Percentiles rank a stretch among this genome's conserved stretches.
These are phyloP conservation scores for Puccinellia tenuiflora DNA, from an alignment of 176 grass and related monocot species.

Conservation along the genomic window DNA sequence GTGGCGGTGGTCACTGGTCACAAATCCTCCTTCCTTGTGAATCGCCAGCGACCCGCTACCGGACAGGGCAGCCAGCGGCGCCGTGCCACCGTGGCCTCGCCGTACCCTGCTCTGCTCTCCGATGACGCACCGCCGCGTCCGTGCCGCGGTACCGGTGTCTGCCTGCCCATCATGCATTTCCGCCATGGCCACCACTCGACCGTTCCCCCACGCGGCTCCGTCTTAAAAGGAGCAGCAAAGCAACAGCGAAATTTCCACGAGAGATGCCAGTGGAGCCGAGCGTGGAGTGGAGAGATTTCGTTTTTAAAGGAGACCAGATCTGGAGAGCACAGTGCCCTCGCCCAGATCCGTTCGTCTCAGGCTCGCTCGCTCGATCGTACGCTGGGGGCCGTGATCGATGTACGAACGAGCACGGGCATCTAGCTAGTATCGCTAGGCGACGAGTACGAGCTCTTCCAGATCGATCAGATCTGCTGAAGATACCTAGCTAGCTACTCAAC, in stretches of 20 bases:
- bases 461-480: background rate
- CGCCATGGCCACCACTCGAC: background rate
- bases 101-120: background rate
- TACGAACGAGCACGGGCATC: background rate
- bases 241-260: background rate
- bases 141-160: background rate
- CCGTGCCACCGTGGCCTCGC: background rate
- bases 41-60: background rate
- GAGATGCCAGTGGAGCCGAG: background rate
- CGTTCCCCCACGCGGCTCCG: background rate
- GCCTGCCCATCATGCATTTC: background rate
- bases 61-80: background rate
- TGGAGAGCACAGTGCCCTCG: background rate
- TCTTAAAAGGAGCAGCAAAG: background rate
- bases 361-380: background rate
- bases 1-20: no score
- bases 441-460: background rate
- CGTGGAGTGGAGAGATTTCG: background rate
- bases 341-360: background rate
- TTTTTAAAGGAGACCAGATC: conserved; percentile 3
- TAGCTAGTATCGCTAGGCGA: no score
- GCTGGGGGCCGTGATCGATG: background rate
- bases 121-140: background rate
- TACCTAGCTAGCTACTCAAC: background rate
- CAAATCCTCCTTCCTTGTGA: no score